phyloP scores from a whole-genome alignment of 768 basidiomycete genomes.

The Calocera cornea region DNA sequence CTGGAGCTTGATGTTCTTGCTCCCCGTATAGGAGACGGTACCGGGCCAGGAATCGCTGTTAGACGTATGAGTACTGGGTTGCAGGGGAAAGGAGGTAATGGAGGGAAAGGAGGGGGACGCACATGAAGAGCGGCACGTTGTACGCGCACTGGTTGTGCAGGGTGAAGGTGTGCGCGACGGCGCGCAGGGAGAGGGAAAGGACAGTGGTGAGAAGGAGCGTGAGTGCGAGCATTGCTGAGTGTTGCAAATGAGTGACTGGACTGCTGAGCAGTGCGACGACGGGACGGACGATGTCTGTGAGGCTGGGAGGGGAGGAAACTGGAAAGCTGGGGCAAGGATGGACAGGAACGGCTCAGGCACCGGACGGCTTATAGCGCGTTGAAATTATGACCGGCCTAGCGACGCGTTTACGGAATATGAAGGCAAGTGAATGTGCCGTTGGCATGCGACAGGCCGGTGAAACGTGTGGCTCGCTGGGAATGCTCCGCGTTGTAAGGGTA shows the following conservation, averaged over 20 bases:
- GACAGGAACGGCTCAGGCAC: too few species aligned
- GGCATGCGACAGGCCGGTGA: too few species aligned
- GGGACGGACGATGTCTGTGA: background rate
- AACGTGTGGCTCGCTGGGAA: too few species aligned
- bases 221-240: background rate
- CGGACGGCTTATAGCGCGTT: too few species aligned
- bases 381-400: too few species aligned
- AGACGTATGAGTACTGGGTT: background rate
- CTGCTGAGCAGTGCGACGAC: background rate
- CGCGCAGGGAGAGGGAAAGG: background rate
- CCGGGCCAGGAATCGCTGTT: background rate
- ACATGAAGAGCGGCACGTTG: background rate
- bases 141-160: background rate
- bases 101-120: background rate
- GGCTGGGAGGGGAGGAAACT: background rate
- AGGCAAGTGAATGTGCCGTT: too few species aligned
- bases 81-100: background rate
- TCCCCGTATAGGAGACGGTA: background rate
- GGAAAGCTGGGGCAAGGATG: too few species aligned
- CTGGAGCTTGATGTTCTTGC: background rate
- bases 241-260: background rate
- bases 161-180: background rate
- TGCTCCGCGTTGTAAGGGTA: too few species aligned
- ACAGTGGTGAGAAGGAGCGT: background rate
- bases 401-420: too few species aligned